Evolutionary conservation across 2,329 filamentous ascomycete genomes (phyloP), one percentile per base, ranked within the genome.

Genomic region (Triangularia verruculosa): DNA sequence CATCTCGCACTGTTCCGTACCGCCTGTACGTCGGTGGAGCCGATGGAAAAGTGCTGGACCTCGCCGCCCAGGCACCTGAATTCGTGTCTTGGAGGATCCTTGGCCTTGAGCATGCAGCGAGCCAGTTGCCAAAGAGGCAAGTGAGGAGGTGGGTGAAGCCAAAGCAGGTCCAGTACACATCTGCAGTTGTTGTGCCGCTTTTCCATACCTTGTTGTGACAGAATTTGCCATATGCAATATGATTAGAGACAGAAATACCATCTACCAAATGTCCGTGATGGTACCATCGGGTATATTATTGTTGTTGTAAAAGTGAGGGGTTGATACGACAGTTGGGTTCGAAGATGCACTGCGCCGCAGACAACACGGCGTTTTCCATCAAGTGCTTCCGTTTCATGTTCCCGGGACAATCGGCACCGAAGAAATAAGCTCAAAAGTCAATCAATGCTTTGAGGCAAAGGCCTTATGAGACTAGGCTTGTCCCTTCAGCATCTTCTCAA

Each of bases 401-500:
- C 28, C 43, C 57, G 34, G 60, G 54, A 28, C 32, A 43, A 61
- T 62, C 54, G 53, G 53, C 53, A 52, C 28, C 59, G 51, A 54
- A 54, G 51, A 25, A 25, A 54, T 12, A 53, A 27, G 6, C 51
- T 25, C 51, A 17, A 43, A 43, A 43, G 15, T 53, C 9, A 20
- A 53, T 53, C 51, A 53, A 53, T 17, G 20, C 20, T 53, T n/a
- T 11, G 51, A 53, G 24, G 51, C 9, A n/a, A 27, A 27, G 51
- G 11, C 25, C 39, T 25, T n/a, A 27, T 54, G 22, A 54, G 7
- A 17, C 61, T 24, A 72, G 22, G 67, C 62, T 57, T 70, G 69
- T 60, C 77, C 78, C 73, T 86, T 85, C 73, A 98, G 84, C 74
- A 98, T 94, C 77, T 93, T 90, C 75, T 97, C 90, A 70, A 98